phyloP scores from a whole-genome alignment of 305 asterid genomes.

The Euphrasia arctica region DNA sequence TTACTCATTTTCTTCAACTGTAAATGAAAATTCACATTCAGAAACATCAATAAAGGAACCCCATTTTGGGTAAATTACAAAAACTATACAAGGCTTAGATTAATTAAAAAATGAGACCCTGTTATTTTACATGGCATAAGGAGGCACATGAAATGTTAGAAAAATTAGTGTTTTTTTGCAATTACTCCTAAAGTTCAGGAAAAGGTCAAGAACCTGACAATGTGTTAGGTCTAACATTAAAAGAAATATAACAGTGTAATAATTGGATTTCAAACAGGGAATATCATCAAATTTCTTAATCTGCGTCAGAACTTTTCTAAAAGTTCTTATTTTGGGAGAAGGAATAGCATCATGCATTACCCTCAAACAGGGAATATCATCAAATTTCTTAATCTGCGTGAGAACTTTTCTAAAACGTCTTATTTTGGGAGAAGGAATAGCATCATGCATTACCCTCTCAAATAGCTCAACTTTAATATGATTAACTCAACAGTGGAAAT shows the following conservation, averaged over 20 bases:
- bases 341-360: no score
- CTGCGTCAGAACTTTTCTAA: no score
- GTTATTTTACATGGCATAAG: neutral
- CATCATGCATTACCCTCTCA: neutral
- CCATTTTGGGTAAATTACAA: neutral
- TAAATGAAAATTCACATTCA: slow-evolving; percentile 17
- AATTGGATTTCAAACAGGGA: no score
- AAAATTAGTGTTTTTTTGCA: neutral
- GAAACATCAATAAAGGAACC: neutral
- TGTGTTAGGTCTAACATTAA: no score
- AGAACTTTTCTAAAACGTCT: neutral
- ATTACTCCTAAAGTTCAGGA: no score
- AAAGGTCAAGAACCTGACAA: no score
- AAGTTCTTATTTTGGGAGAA: no score
- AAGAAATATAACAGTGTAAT: no score
- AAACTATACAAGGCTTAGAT: neutral
- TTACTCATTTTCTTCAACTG: slow-evolving; percentile 92
- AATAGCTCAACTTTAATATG: neutral
- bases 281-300: no score
- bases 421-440: neutral
- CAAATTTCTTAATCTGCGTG: neutral
- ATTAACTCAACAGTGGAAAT: slow-evolving; percentile 1
- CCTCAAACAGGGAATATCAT: neutral
- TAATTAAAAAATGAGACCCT: neutral
- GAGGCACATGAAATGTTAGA: neutral